phyloP scores from a whole-genome alignment of 345 rosid species.

The Excoecaria cochinchinensis region DNA sequence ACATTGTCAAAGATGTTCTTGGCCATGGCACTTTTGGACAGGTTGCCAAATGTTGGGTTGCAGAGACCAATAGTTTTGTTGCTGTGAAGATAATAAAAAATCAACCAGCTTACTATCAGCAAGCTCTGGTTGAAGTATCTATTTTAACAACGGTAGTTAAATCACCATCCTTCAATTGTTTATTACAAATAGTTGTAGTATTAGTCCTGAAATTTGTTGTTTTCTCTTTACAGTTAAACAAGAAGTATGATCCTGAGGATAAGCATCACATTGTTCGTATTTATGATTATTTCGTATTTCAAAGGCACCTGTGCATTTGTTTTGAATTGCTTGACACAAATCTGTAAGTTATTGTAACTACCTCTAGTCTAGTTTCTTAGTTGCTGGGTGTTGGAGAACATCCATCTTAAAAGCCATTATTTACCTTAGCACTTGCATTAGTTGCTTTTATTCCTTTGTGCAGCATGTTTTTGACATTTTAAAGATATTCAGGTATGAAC shows the following conservation, averaged over 20 bases:
- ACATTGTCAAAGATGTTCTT: slow-evolving; percentile 94
- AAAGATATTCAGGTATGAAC: slow-evolving; percentile 72
- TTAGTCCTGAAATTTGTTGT: slow-evolving; percentile 8
- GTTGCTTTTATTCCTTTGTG: slow-evolving; percentile 17
- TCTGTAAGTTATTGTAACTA: slow-evolving; percentile 56
- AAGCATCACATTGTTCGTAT: slow-evolving; percentile 98
- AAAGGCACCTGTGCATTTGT: slow-evolving; percentile 88
- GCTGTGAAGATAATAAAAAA: slow-evolving; percentile 98
- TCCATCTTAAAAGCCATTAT: slow-evolving; percentile 9
- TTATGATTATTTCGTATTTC: slow-evolving; percentile 83
- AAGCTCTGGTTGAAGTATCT: slow-evolving; percentile 97
- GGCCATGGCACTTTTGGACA: slow-evolving; percentile 99
- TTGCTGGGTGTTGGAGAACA: slow-evolving; percentile 7
- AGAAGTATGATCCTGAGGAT: slow-evolving; percentile 96
- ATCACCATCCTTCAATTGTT: slow-evolving; percentile 20
- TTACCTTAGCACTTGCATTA: background rate
- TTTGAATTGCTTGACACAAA: slow-evolving; percentile 96
- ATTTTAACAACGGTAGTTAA: slow-evolving; percentile 77
- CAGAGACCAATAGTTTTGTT: slow-evolving; percentile 63
- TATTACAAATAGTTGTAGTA: slow-evolving; percentile 4
- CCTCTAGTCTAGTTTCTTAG: background rate
- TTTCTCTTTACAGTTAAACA: slow-evolving; percentile 71
- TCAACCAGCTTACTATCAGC: slow-evolving; percentile 97
- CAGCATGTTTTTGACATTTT: slow-evolving; percentile 32
- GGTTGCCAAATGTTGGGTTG: slow-evolving; percentile 96